phyloP scores from a whole-genome alignment of 1,139 yeast genomes.

The Geotrichum restrictum region DNA sequence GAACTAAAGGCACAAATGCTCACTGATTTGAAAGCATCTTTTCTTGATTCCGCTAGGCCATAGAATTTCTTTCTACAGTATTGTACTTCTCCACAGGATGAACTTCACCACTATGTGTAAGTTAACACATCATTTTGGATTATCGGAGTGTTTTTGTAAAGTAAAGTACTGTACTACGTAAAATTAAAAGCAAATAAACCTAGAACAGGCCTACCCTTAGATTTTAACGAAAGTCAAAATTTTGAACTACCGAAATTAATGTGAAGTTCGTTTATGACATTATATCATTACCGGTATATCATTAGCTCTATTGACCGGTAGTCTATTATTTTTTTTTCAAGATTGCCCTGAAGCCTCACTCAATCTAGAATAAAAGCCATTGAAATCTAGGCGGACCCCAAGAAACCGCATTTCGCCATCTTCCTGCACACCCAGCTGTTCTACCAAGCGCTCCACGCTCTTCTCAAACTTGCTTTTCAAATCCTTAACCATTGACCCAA shows the following conservation, averaged over 20 bases:
- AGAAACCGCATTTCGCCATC: constrained; percentile 40
- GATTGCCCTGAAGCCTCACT: background rate
- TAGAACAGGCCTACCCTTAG: too few species aligned
- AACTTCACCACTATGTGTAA: background rate
- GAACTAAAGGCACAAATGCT: constrained; percentile 12
- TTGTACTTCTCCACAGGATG: background rate
- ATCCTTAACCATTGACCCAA: constrained; percentile 21
- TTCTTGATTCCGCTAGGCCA: constrained; percentile 10
- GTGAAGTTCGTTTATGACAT: too few species aligned
- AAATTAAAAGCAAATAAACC: too few species aligned
- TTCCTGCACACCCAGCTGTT: constrained; percentile 32
- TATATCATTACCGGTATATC: too few species aligned
- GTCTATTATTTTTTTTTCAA: too few species aligned
- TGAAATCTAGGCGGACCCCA: constrained; percentile 40
- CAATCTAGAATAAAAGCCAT: constrained; percentile 33
- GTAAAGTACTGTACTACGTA: too few species aligned
- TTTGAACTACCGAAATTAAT: too few species aligned
- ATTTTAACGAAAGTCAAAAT: too few species aligned
- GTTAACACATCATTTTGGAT: background rate
- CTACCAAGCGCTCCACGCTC: constrained; percentile 30
- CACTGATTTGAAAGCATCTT: constrained; percentile 10
- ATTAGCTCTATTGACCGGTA: too few species aligned
- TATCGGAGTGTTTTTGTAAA: too few species aligned
- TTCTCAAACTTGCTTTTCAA: constrained; percentile 27
- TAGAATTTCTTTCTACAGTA: background rate